phyloP scores from a whole-genome alignment of 116 monocot species.

The Posidonia oceanica region DNA sequence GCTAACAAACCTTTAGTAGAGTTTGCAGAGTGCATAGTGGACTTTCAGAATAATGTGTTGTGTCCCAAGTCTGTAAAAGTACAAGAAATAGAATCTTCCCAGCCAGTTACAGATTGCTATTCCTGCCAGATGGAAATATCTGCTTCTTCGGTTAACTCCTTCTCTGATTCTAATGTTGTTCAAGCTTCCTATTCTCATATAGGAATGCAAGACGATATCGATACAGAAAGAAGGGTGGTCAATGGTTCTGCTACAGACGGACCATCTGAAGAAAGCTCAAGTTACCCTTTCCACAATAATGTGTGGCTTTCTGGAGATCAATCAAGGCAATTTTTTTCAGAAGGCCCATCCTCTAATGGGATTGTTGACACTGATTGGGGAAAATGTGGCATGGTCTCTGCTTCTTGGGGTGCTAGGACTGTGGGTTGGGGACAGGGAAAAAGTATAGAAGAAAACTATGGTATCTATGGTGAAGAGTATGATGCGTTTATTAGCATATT shows the following conservation, averaged over 20 bases:
- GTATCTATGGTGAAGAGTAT: slow-evolving; percentile 49
- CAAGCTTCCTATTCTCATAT: slow-evolving; percentile 33
- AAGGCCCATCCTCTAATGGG: slow-evolving; percentile 15
- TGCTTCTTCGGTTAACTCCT: slow-evolving; percentile 8
- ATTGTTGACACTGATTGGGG: slow-evolving; percentile 45
- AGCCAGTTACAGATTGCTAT: slow-evolving; percentile 24
- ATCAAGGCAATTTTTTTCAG: slow-evolving; percentile 23
- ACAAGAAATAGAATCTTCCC: slow-evolving; percentile 10
- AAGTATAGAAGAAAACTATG: slow-evolving; percentile 28
- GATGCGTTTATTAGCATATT: slow-evolving; percentile 77
- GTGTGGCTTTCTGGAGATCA: slow-evolving; percentile 45
- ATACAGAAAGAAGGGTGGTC: slow-evolving; percentile 21
- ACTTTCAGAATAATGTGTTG: slow-evolving; percentile 24
- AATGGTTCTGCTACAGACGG: slow-evolving; percentile 42
- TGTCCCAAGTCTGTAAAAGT: slow-evolving; percentile 23
- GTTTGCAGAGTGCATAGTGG: slow-evolving; percentile 40
- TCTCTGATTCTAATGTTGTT: slow-evolving; percentile 19
- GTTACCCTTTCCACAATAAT: slow-evolving; percentile 35
- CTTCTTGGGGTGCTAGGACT: slow-evolving; percentile 72
- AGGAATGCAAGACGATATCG: slow-evolving; percentile 23
- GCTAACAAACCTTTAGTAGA: slow-evolving; percentile 37
- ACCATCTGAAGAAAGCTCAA: slow-evolving; percentile 49
- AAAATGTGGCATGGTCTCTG: slow-evolving; percentile 28
- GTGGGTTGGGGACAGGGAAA: slow-evolving; percentile 51
- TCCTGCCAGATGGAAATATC: slow-evolving; percentile 17